Evolutionary conservation across 2,329 filamentous ascomycete species (phyloP), one percentile per base, ranked within the genome.

Genomic region (Hirsutella minnesotensis): DNA sequence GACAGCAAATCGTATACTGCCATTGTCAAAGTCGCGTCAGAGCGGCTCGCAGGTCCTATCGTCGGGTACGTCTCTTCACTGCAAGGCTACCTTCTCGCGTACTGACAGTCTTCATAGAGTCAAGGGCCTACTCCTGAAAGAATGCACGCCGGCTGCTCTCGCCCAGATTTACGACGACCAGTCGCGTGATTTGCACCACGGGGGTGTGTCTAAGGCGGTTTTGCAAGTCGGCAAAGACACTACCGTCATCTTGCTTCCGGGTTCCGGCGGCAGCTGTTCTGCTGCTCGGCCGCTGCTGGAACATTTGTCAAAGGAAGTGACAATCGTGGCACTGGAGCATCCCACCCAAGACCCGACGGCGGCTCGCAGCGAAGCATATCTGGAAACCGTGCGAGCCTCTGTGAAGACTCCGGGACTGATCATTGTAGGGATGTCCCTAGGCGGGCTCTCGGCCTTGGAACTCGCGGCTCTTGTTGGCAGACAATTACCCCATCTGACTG

Each of bases 1-100:
- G 41, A 43, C 31, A 43, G 41, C 41, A 43, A 43, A 24, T 43
- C 41, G 9, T 43, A 38, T n/a, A 38, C 24, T 9, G 19, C 41
- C 18, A 16, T 43, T 15, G 36, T 38, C 9, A 29, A 19, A n/a
- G 22, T 16, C 5, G 41, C 36, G 5, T 29, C 41, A 2, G 18
- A 39, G 27, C 13, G 36, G 8, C 34, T 43, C 7, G 15, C 34
- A 9, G 36, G 34, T 2, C 21, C 34, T n/a, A 12, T 27, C 3
- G 31, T 43, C 13, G 41, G 33, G 33, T 34, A 18, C 15, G 33
- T 34, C 9, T 4, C 13, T 34, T 8, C 15, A 7, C 9, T 34
- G 15, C 4, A 3, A 3, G 15, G 15, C 3, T 16, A 5, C 15
- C 15, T 34, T 18, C 15, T 16, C 33, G 24, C 24, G 30, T 2